Evolutionary conservation across 2,329 filamentous ascomycete species (phyloP).

Genomic region (Ophiocordyceps australis): DNA sequence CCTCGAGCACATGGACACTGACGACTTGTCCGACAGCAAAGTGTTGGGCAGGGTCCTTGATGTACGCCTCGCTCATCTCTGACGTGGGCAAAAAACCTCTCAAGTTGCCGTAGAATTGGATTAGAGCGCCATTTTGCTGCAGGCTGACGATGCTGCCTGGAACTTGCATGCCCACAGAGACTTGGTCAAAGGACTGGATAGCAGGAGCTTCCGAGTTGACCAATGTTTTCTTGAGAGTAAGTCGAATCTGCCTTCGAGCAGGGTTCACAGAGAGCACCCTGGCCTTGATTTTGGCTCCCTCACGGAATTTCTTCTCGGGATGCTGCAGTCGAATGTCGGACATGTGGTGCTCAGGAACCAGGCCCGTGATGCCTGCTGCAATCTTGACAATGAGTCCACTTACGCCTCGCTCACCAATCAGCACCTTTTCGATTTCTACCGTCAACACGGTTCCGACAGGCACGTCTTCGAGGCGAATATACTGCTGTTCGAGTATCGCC

Average conservation of each 20-base stretch:
- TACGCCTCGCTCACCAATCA: slow-evolving; percentile 62
- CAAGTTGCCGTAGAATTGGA: slow-evolving; percentile 79
- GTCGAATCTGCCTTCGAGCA: slow-evolving; percentile 57
- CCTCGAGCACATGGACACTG: slow-evolving; percentile 69
- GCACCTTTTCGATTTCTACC: slow-evolving; percentile 68
- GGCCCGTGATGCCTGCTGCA: slow-evolving; percentile 72
- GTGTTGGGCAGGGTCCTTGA: slow-evolving; percentile 74
- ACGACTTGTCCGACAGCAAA: slow-evolving; percentile 85
- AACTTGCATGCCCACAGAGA: slow-evolving; percentile 57
- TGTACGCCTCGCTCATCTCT: slow-evolving; percentile 97
- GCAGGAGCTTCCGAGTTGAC: slow-evolving; percentile 75
- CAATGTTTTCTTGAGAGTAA: slow-evolving; percentile 88
- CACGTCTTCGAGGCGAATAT: slow-evolving; percentile 82
- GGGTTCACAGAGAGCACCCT: slow-evolving; percentile 68
- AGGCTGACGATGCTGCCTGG: slow-evolving; percentile 80
- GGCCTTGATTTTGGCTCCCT: slow-evolving; percentile 68
- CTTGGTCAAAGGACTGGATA: slow-evolving; percentile 60
- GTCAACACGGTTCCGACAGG: slow-evolving; percentile 64
- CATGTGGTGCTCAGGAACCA: slow-evolving; percentile 76
- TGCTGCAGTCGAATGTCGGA: slow-evolving; percentile 77
- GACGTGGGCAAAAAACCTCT: slow-evolving; percentile 79
- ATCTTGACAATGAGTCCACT: slow-evolving; percentile 68
- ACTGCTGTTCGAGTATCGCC: slow-evolving; percentile 68
- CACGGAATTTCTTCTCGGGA: slow-evolving; percentile 90
- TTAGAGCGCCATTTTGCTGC: slow-evolving; percentile 59